Evolutionary conservation across 139 green algal genomes (phyloP).

Genomic region (Chlorella sp.): DNA sequence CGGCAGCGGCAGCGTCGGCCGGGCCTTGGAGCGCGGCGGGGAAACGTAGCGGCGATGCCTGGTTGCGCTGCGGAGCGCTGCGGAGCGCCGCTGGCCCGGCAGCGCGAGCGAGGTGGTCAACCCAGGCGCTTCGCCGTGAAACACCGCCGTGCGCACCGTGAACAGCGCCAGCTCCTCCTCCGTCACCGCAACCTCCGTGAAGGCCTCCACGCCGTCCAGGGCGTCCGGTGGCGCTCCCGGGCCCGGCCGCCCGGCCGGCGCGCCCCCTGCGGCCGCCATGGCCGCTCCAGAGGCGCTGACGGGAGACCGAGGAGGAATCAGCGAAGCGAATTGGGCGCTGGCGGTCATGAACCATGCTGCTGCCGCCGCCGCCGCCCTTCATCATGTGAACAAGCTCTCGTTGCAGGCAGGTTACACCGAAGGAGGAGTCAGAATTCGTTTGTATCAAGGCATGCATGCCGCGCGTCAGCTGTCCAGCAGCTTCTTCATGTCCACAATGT

Average conservation of each 20-base stretch:
- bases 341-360: neutral
- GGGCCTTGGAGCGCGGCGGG: no score
- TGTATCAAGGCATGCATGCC: neutral
- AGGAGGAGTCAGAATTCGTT: neutral
- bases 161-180: slow-evolving; percentile 13
- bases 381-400: neutral
- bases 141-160: neutral
- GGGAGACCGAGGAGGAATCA: no score
- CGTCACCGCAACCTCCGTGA: neutral
- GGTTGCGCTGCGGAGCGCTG: no score
- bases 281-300: no score
- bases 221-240: neutral
- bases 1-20: no score
- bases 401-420: neutral
- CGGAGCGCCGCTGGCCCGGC: no score
- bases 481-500: slow-evolving; percentile 63
- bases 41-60: no score
- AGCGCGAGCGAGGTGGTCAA: no score
- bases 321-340: neutral
- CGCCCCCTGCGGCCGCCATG: no score
- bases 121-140: no score
- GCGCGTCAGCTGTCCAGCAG: slow-evolving; percentile 35
- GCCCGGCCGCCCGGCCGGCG: neutral
- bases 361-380: neutral
- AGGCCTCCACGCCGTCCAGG: neutral